These are phyloP conservation scores for Cantharellus cinnabarinus DNA, from an alignment of 768 basidiomycete genomes.

Conservation along the genomic window DNA sequence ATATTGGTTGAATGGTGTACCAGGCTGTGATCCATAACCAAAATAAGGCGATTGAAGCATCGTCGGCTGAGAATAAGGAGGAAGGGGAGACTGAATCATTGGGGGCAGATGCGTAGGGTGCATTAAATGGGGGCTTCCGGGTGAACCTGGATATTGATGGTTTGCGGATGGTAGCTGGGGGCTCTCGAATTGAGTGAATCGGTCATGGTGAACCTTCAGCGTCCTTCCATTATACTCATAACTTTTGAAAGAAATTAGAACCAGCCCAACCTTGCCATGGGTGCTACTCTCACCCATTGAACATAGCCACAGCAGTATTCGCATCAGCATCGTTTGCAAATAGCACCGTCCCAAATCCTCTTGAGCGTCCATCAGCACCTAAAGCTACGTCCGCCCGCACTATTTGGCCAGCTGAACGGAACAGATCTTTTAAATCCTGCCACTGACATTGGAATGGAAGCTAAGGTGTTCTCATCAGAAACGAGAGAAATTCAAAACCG, in stretches of 20 bases:
- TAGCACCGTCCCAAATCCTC: constrained; percentile 94
- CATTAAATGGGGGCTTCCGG: neutral
- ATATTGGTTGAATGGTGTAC: constrained; percentile 2
- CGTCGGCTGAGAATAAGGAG: neutral
- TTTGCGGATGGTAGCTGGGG: constrained; percentile 1
- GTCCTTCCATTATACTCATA: constrained; percentile 74
- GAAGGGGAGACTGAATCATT: constrained; percentile 7
- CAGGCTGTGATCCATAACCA: constrained; percentile 2
- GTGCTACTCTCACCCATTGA: constrained; percentile 52
- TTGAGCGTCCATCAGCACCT: constrained; percentile 78
- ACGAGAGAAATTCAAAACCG: neutral
- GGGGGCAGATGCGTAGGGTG: constrained; percentile 11
- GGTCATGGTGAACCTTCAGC: constrained; percentile 84
- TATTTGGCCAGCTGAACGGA: constrained; percentile 88
- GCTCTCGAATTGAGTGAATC: constrained; percentile 31
- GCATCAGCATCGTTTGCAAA: constrained; percentile 86
- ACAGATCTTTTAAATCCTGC: constrained; percentile 96
- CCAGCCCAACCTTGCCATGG: neutral
- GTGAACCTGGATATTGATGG: constrained; percentile 10
- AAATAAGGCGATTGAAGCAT: neutral
- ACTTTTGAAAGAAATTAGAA: constrained; percentile 20
- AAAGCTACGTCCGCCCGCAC: constrained; percentile 92
- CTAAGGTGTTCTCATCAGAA: constrained; percentile 20
- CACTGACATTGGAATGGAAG: constrained; percentile 87
- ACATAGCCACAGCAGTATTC: constrained; percentile 52